Evolutionary conservation across 2,329 filamentous ascomycete genomes (phyloP).

Genomic region (Juglanconis sp.): DNA sequence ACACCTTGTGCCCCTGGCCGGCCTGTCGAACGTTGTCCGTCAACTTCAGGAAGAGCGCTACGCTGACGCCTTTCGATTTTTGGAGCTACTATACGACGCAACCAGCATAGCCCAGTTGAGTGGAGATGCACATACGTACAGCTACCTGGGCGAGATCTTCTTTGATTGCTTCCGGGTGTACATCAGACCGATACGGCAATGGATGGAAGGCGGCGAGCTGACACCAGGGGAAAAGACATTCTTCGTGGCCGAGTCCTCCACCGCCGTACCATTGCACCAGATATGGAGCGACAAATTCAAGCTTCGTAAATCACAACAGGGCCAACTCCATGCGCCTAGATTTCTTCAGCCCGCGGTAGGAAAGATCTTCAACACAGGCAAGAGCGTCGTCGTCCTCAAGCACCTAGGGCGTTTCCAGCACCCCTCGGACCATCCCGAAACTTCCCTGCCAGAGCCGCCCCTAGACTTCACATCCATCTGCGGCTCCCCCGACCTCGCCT

Average conservation of each 20-base stretch:
- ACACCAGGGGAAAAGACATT: conserved; percentile 65
- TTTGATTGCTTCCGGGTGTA: conserved; percentile 81
- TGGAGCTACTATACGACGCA: conserved; percentile 74
- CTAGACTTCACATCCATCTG: conserved; percentile 60
- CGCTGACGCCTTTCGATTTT: conserved; percentile 63
- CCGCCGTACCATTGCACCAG: conserved; percentile 56
- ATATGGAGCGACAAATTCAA: conserved; percentile 76
- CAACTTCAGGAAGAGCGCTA: conserved; percentile 48
- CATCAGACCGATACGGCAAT: conserved; percentile 71
- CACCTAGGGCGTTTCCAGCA: conserved; percentile 57
- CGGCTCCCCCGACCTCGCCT: conserved; percentile 35
- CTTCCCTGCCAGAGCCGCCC: conserved; percentile 33
- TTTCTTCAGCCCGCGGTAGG: conserved; percentile 69
- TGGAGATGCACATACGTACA: conserved; percentile 60
- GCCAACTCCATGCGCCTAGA: conserved; percentile 63
- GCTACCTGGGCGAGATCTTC: conserved; percentile 66
- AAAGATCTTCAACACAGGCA: conserved; percentile 82
- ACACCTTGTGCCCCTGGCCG: conserved; percentile 52
- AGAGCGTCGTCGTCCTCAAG: conserved; percentile 81
- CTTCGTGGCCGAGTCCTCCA: conserved; percentile 64
- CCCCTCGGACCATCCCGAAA: conserved; percentile 6
- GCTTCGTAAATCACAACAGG: conserved; percentile 58
- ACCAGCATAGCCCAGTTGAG: conserved; percentile 67
- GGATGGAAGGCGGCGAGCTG: conserved; percentile 80
- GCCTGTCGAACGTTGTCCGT: conserved; percentile 61